These are phyloP conservation scores for Chrysosporium queenslandicum DNA, from an alignment of 2,329 filamentous ascomycete species.

Conservation along the genomic window DNA sequence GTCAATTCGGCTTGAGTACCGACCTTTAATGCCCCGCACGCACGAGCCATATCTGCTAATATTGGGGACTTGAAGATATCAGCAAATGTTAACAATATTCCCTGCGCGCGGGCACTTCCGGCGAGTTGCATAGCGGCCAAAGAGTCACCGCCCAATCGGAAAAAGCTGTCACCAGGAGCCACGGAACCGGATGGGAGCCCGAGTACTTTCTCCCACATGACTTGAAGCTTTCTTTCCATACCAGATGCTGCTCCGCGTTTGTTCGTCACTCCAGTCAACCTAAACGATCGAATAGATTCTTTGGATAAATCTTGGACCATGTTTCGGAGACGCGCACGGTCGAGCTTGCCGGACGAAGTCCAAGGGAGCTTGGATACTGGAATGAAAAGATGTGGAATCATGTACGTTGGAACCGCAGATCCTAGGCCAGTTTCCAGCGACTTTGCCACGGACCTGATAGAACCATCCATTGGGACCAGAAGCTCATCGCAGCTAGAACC, in stretches of 20 bases:
- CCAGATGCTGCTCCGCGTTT: conserved; percentile 8
- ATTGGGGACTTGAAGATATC: conserved; percentile 26
- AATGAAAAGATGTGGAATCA: conserved; percentile 31
- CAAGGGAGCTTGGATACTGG: conserved; percentile 30
- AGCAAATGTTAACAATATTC: conserved; percentile 18
- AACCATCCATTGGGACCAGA: conserved; percentile 14
- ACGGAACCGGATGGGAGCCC: conserved; percentile 11
- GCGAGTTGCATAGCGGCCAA: conserved; percentile 22
- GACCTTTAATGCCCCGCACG: conserved; percentile 7
- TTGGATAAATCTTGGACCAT: conserved; percentile 20
- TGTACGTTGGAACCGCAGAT: conserved; percentile 27
- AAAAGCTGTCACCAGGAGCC: conserved; percentile 18
- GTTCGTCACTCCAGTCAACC: conserved; percentile 8
- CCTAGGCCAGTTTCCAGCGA: conserved; percentile 12
- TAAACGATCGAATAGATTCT: conserved; percentile 13
- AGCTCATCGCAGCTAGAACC: conserved; percentile 14
- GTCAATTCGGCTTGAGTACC: neutral
- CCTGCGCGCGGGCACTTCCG: conserved; percentile 15
- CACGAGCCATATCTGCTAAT: conserved; percentile 27
- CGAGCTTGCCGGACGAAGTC: conserved; percentile 31
- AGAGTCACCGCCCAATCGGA: conserved; percentile 20
- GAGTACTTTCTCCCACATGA: conserved; percentile 15
- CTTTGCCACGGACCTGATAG: conserved; percentile 13
- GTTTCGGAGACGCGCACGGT: conserved; percentile 25
- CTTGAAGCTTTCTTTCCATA: conserved; percentile 14